Percentiles rank a stretch among this genome's conserved stretches.
Evolutionary conservation across 1,284 basidiomycete genomes (phyloP).

Genomic region (Pseudozyma flocculosa): DNA sequence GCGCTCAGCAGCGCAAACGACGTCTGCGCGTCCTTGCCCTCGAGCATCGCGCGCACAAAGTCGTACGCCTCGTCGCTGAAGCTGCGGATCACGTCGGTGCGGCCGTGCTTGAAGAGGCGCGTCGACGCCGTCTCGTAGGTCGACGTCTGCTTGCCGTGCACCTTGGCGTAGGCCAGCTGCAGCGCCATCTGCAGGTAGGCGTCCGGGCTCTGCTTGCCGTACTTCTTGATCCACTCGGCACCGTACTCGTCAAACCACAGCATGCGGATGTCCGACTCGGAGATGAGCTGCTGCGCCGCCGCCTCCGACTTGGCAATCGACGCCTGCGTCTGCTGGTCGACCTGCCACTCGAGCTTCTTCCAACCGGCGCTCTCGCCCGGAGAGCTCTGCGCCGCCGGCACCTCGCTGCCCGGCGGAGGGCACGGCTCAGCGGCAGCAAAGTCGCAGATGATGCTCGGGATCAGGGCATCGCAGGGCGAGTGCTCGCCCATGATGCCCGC

Average conservation of each 20-base stretch:
- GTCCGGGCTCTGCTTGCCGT: constrained; percentile 81
- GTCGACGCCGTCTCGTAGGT: constrained; percentile 95
- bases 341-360: constrained; percentile 74
- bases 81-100: constrained; percentile 88
- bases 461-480: constrained; percentile 84
- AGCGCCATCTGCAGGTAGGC: constrained; percentile 90
- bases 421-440: constrained; percentile 69
- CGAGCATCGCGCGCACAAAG: constrained; percentile 77
- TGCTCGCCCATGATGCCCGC: constrained; percentile 90
- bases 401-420: constrained; percentile 26
- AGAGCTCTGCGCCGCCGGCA: constrained; percentile 39
- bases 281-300: constrained; percentile 68
- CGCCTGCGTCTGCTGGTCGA: constrained; percentile 66
- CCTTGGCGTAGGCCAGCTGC: constrained; percentile 86
- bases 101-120: constrained; percentile 82
- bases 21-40: constrained; percentile 63
- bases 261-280: constrained; percentile 80
- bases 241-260: constrained; percentile 86
- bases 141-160: constrained; percentile 75
- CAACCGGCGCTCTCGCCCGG: constrained; percentile 61
- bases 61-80: constrained; percentile 74
- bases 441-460: constrained; percentile 86
- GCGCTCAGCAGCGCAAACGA: constrained; percentile 66
- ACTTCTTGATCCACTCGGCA: constrained; percentile 82
- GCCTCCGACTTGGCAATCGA: constrained; percentile 68